A percentile compares a stretch with the other conserved stretches of the same genome.
Conservation (phyloP, 1,139 yeast species). For the Sugiyamaella sp. region DNA sequence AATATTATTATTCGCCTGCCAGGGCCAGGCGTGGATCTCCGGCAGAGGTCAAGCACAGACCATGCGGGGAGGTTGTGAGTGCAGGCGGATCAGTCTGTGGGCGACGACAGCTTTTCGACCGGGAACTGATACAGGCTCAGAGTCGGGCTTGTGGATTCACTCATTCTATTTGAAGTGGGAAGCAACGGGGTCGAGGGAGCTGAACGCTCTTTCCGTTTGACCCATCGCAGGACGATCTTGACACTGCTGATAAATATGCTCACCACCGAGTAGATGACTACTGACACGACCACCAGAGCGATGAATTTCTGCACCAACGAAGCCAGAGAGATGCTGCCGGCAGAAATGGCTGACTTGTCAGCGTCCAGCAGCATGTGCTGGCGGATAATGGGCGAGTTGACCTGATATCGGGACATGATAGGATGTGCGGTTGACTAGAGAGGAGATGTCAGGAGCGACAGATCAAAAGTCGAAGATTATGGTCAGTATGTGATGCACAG, state of each 20-base stretch:
- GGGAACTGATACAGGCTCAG: conserved; percentile 16
- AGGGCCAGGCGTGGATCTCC: neutral
- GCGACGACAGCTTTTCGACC: conserved; percentile 11
- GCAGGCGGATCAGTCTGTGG: conserved; percentile 12
- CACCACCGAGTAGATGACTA: conserved; percentile 12
- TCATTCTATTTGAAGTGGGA: conserved; percentile 12
- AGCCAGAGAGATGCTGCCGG: neutral
- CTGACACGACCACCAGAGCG: conserved; percentile 10
- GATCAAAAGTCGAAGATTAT: too few species aligned
- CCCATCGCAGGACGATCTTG: conserved; percentile 15
- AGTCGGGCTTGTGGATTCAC: conserved; percentile 12
- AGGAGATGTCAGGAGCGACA: too few species aligned
- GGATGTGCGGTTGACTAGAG: neutral
- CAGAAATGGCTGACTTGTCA: conserved; percentile 12
- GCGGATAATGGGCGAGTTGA: conserved; percentile 21
- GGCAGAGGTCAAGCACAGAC: neutral
- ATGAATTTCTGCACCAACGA: conserved; percentile 9
- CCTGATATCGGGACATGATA: conserved; percentile 24
- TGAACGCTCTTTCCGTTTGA: conserved; percentile 11
- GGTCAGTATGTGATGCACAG: too few species aligned
- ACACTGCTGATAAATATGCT: conserved; percentile 6
- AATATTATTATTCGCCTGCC: too few species aligned
- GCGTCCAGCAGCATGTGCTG: conserved; percentile 26
- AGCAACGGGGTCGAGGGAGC: conserved; percentile 16
- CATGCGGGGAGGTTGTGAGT: neutral